Evolutionary conservation across 768 basidiomycete genomes (phyloP).

Genomic region (Amanita rimosa): DNA sequence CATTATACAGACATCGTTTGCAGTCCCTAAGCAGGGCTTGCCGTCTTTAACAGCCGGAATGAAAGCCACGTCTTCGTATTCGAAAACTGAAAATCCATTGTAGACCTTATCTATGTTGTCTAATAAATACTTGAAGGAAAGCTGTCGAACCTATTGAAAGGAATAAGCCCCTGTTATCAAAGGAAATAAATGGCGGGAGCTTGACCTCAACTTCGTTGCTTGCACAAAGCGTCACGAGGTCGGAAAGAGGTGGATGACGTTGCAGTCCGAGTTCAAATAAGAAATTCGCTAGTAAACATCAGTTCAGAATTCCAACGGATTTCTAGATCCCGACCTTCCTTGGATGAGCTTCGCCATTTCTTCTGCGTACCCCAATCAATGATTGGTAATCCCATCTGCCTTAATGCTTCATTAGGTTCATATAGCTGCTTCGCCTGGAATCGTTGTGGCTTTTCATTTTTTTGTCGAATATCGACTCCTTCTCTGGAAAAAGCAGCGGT

Average conservation of each 20-base stretch:
- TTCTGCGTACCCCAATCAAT: constrained; percentile 75
- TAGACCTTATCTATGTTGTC: constrained; percentile 61
- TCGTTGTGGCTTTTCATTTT: constrained; percentile 27
- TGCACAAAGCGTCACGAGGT: constrained; percentile 60
- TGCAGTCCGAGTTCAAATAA: constrained; percentile 61
- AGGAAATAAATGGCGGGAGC: background rate
- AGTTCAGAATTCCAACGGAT: background rate
- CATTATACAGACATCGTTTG: constrained; percentile 42
- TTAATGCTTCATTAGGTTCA: constrained; percentile 67
- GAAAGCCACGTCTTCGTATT: constrained; percentile 54
- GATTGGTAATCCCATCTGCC: constrained; percentile 66
- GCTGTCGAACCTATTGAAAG: constrained; percentile 26
- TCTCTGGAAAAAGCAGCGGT: constrained; percentile 77
- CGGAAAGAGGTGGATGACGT: constrained; percentile 55
- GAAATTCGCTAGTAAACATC: constrained; percentile 52
- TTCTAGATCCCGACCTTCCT: constrained; percentile 54
- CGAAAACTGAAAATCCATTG: constrained; percentile 39
- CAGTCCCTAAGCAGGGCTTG: constrained; percentile 44
- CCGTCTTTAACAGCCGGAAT: constrained; percentile 60
- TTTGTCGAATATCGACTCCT: constrained; percentile 9
- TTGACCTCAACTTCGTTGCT: constrained; percentile 30
- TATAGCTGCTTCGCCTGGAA: constrained; percentile 69
- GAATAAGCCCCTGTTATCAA: background rate
- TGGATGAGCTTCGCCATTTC: constrained; percentile 75
- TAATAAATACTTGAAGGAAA: constrained; percentile 74